A percentile compares a stretch with the other conserved stretches of the same genome.
phyloP scores from a whole-genome alignment of 371 early-diverging fungal genomes.

The Dinochytrium kinnereticum region DNA sequence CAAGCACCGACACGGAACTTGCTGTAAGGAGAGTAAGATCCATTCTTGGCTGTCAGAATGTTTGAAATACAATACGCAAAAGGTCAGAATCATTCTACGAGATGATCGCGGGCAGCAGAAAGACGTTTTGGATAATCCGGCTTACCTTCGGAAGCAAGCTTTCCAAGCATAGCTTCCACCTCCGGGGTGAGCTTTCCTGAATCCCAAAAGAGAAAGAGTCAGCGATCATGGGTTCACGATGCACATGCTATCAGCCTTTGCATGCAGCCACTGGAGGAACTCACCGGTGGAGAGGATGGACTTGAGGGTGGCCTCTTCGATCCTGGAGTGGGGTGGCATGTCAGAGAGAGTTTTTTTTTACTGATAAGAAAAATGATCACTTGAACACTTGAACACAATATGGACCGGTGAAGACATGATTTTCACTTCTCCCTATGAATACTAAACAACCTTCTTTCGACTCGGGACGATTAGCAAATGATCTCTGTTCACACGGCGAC shows the following conservation, averaged over 20 bases:
- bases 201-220: background rate
- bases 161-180: slow-evolving; percentile 19
- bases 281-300: slow-evolving; percentile 3
- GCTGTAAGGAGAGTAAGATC: slow-evolving; percentile 78
- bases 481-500: too few species aligned
- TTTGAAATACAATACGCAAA: background rate
- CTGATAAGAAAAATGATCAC: background rate
- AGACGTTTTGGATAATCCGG: too few species aligned
- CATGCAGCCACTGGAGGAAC: background rate
- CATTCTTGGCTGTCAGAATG: slow-evolving; percentile 38
- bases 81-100: background rate
- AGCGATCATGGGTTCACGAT: background rate
- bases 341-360: background rate
- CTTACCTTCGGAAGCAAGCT: slow-evolving; percentile 26
- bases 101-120: too few species aligned
- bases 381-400: too few species aligned
- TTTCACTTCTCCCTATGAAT: too few species aligned
- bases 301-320: background rate
- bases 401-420: too few species aligned
- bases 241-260: too few species aligned
- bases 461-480: too few species aligned
- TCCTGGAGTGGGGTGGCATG: slow-evolving; percentile 3
- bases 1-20: slow-evolving; percentile 82
- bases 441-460: too few species aligned
- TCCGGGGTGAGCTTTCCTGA: slow-evolving; percentile 20